Evolutionary conservation across 2,329 filamentous ascomycete species (phyloP), one percentile per base, ranked within the genome.

Genomic region (Epichloe aotearoae): DNA sequence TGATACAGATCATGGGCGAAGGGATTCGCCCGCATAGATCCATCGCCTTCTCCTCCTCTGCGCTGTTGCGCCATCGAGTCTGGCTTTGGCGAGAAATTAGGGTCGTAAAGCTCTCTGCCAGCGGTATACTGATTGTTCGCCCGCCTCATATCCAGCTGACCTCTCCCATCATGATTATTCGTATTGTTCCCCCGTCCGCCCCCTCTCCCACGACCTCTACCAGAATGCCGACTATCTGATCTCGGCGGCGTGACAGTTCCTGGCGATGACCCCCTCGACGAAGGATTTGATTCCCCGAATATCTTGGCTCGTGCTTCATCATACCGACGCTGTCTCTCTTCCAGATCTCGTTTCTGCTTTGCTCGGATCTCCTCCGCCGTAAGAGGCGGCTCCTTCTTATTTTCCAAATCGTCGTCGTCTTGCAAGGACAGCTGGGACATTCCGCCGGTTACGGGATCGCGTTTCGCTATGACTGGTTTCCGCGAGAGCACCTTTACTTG

Each of bases 261-360:
- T 0, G 82, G 80, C 4, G 80, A 80, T 4, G 82, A 82, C 7
- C 74, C 1, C 1, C 81, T 78, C 0, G 82, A 77, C 7, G 71
- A 72, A 10, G 71, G 66, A 36, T 66, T 71, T 10, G 71, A 69
- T 36, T 79, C 80, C 19, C 89, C 89, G 66, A 96, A 91, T 50
- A 96, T 83, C 64, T 89, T 85, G 59, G 91, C 88, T 33, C 91
- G 78, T 5, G 83, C 87, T 69, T 95, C 89, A 54, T 94, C 86
- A 64, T 96, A 96, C 54, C 86, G 85, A 51, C 82, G 82, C 70
- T 95, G 86, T 71, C 93, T 95, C 69, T 95, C 89, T 62, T 94
- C 89, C 10, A 82, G 79, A 59, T 95, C 88, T 46, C 79, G 76
- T 63, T 88, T 81, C 49, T 90, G 86, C 61, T 85, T 85, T 23